Evolutionary conservation across 345 rosid species (phyloP).

Genomic region (Populus alba): DNA sequence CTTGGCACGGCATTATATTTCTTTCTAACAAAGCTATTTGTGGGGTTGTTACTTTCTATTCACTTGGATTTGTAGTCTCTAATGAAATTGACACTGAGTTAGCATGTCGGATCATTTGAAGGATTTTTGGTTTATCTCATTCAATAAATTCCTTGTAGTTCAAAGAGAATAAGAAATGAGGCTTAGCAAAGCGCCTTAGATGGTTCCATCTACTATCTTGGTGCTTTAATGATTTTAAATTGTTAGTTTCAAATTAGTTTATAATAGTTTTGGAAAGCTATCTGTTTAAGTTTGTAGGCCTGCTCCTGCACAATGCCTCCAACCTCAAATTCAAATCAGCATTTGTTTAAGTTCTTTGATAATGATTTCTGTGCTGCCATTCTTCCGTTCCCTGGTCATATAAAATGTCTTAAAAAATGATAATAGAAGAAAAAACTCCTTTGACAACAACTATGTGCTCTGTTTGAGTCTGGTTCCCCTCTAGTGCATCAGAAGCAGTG

Average conservation of each 20-base stretch:
- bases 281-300: not conserved
- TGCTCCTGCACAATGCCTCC: not conserved
- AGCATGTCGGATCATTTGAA: not conserved
- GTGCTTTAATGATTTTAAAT: not conserved
- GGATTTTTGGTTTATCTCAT: not conserved
- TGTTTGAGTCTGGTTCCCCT: not conserved
- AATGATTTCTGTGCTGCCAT: not conserved
- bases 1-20: not conserved
- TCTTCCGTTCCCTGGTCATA: not conserved
- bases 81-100: not conserved
- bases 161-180: not conserved
- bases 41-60: not conserved
- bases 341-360: not conserved
- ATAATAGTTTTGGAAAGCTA: not conserved
- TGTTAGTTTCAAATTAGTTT: not conserved
- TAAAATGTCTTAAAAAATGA: not conserved
- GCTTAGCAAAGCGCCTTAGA: not conserved
- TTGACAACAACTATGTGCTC: not conserved
- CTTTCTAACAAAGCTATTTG: not conserved
- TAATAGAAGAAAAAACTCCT: not conserved
- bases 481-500: not conserved
- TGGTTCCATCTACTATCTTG: not conserved
- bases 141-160: not conserved
- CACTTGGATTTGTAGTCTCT: not conserved
- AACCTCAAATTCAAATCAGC: not conserved